Evolutionary conservation across 805 yeast species (phyloP), one percentile per base, ranked within the genome.

Genomic region (Starmerella geochares): DNA sequence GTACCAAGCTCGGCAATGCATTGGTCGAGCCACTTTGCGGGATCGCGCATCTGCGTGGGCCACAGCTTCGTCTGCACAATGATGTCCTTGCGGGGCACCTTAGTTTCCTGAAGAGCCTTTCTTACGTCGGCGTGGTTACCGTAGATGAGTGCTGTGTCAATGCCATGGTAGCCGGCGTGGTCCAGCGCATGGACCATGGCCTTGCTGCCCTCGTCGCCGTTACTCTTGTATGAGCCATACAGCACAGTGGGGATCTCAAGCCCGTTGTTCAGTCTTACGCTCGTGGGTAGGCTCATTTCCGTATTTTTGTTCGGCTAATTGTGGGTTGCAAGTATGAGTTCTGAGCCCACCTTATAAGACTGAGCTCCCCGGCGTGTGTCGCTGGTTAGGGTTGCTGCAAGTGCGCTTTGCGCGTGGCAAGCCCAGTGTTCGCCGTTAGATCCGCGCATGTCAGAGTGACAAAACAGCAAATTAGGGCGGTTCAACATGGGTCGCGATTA

Each of bases 61-160:
- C 66, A 64, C 9, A 83, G 67, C 64, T 83, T 83, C 51, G 90
- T 82, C 58, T 87, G 82, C 56, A 83, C 68, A 57, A 79, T 83
- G 24, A 83, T 58, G 43, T 81, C 79, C 27, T 74, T 74, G 62
- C 92, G 74, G 52, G 80, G 78, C 27, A 80, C 68, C 20, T 55
- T 52, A 20, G 51, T 33, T 17, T 36, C 23, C 40, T 57, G 50
- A 48, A 74, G 67, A 3, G 71, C 76, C 52, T 65, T 66, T 20
- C 86, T 85, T 45, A 82, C 81, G 47, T 73, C 75, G 45, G 63
- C 78, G 64, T 83, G 90, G 60, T 82, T 83, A 9, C 71, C 68
- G 66, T 83, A 84, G 44, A 73, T 71, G 35, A 79, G 77, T 28
- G 94, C 92, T 20, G 86, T 77, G 65, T 84, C 94, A 55, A 85